Percentiles rank a stretch among this genome's conserved stretches.
phyloP scores from a whole-genome alignment of 2,329 filamentous ascomycete species.

The Albophoma yamanashiensis region DNA sequence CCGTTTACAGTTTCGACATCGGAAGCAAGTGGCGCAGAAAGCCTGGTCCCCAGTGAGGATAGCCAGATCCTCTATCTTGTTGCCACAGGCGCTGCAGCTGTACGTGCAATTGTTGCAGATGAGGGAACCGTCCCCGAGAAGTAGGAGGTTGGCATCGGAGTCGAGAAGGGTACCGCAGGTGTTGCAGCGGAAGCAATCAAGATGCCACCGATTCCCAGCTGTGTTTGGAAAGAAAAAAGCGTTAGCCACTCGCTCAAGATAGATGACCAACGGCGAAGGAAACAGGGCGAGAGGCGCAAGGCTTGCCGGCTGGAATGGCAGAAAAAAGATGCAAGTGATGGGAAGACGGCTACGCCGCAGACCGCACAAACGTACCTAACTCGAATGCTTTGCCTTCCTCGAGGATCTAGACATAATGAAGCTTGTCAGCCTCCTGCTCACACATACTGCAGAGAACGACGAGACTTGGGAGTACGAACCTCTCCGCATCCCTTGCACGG shows the following conservation, averaged over 20 bases:
- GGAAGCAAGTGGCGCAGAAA: conserved; percentile 94
- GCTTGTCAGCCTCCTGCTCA: neutral
- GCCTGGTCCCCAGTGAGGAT: conserved; percentile 97
- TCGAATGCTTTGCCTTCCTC: conserved; percentile 99
- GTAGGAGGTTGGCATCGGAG: conserved; percentile 92
- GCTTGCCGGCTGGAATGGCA: neutral
- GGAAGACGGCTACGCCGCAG: neutral
- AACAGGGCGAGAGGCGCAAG: neutral
- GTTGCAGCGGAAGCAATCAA: conserved; percentile 97
- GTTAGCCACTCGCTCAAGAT: conserved; percentile 13
- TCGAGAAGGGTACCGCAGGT: conserved; percentile 92
- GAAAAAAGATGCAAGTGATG: neutral
- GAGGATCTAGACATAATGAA: conserved; percentile 54
- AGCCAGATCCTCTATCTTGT: conserved; percentile 97
- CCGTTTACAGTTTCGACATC: conserved; percentile 94
- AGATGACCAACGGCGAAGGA: neutral
- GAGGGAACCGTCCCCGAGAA: conserved; percentile 92
- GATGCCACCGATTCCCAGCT: conserved; percentile 97
- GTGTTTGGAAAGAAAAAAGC: conserved; percentile 6
- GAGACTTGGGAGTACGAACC: conserved; percentile 37
- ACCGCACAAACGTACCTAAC: conserved; percentile 56
- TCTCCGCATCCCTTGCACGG: conserved; percentile 91
- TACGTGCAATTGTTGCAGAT: conserved; percentile 99
- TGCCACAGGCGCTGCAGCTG: conserved; percentile 90
- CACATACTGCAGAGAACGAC: neutral